Evolutionary conservation across 2,329 filamentous ascomycete species (phyloP), one percentile per base, ranked within the genome.

Genomic region (Diaporthe sp.): DNA sequence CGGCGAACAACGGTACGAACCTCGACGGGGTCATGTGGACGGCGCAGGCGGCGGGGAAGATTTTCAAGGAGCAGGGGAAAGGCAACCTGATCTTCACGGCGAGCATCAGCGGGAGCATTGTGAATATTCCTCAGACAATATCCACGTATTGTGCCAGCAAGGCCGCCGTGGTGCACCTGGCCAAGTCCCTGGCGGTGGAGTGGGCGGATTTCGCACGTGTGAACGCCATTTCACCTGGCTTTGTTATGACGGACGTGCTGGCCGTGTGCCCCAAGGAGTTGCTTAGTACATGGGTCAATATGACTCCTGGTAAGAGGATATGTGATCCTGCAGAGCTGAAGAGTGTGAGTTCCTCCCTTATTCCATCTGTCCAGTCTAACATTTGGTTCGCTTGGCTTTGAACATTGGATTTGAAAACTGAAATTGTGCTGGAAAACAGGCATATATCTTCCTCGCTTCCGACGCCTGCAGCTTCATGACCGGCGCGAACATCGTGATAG

Each of bases 401-500:
- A 42, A 7, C 3, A 22, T 17, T 22, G 28, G 20, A 5, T 20
- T 31, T 22, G 10, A 3, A 34, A 10, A n/a, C 55, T 74, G 55
- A 70, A 53, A 9, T 13, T n/a, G 13, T 71, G 53, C 12, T 55
- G 1, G 13, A 83, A 3, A 53, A 53, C 22, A 53, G 81, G 86
- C 86, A 10, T 88, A 88, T 74, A 85, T 88, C n/a, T 88, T 87
- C 77, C 80, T 88, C 53, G 83, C 83, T 53, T 85, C 83, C 72
- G 86, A 88, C 82, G 86, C 87, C 4, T 87, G 85, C 67, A 84
- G 84, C 13, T 89, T 88, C 77, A 88, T 85, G 81, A 88, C 87
- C 13, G 87, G 87, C 42, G 81, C 83, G 8, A 86, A 89, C 76
- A 78, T 88, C 61, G 79, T 85, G 63, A 85, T 89, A 75, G 87